Conservation (phyloP, 305 asterid genomes). For the Vinca major region DNA sequence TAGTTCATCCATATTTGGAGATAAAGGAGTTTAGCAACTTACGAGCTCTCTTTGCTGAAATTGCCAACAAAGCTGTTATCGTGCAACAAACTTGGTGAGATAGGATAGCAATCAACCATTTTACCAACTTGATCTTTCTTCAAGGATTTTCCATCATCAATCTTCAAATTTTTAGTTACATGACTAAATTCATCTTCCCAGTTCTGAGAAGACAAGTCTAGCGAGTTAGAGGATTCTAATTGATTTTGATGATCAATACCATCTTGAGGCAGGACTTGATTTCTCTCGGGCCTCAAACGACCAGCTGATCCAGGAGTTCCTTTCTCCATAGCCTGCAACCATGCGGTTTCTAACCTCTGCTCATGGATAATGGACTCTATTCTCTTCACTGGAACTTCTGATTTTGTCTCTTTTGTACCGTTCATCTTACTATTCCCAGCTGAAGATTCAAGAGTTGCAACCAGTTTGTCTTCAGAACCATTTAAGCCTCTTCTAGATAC, state of each 20-base stretch:
- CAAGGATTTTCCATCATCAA: constrained; percentile 29
- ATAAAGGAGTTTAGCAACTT: constrained; percentile 28
- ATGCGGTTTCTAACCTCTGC: constrained; percentile 79
- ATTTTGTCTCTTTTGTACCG: constrained; percentile 34
- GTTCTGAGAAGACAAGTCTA: constrained; percentile 35
- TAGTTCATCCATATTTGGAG: background rate
- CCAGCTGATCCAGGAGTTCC: constrained; percentile 55
- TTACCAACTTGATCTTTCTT: constrained; percentile 35
- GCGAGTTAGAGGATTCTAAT: constrained; percentile 29
- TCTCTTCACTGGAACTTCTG: constrained; percentile 51
- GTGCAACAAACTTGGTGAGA: constrained; percentile 82
- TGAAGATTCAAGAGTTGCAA: constrained; percentile 22
- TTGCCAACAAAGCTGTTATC: constrained; percentile 42
- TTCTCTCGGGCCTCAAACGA: constrained; percentile 62
- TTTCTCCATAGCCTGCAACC: constrained; percentile 82
- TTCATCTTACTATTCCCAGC: constrained; percentile 27
- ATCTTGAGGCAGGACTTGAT: constrained; percentile 77
- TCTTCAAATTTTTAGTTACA: constrained; percentile 52
- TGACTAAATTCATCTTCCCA: constrained; percentile 64
- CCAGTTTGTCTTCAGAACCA: constrained; percentile 26
- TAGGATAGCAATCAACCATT: constrained; percentile 44
- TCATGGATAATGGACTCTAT: constrained; percentile 70
- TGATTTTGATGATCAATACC: constrained; percentile 29
- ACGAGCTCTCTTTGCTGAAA: constrained; percentile 57
- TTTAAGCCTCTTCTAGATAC: constrained; percentile 29